Conservation (phyloP, 176 grass and related monocot genomes). For the Eragrostis curvula region DNA sequence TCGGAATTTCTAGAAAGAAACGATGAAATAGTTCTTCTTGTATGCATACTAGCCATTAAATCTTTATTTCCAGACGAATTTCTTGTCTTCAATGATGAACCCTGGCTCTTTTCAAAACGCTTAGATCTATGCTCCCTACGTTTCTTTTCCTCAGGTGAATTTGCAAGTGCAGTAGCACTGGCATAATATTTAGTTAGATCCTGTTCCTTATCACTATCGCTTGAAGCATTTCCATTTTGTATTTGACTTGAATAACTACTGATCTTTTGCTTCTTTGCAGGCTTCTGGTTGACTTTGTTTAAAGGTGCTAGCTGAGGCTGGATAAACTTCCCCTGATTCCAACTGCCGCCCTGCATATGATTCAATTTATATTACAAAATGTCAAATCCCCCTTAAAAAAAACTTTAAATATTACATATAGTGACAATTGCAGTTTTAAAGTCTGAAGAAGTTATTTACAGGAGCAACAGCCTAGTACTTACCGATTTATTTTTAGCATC, state of each 20-base stretch:
- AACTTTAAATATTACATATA: background rate
- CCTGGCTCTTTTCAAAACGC: slow-evolving; percentile 80
- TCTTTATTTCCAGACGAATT: slow-evolving; percentile 52
- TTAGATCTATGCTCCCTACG: slow-evolving; percentile 89
- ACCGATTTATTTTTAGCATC: slow-evolving; percentile 61
- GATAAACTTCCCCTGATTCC: slow-evolving; percentile 56
- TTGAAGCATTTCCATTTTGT: slow-evolving; percentile 72
- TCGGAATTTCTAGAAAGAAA: slow-evolving; percentile 59
- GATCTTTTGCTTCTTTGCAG: slow-evolving; percentile 67
- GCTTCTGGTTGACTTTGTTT: slow-evolving; percentile 57
- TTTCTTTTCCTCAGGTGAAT: slow-evolving; percentile 90
- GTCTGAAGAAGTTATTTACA: slow-evolving; percentile 1
- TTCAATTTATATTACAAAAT: slow-evolving; percentile 19
- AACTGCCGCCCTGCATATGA: slow-evolving; percentile 49
- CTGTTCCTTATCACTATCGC: slow-evolving; percentile 88
- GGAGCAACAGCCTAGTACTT: slow-evolving; percentile 37
- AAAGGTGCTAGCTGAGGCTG: slow-evolving; percentile 47
- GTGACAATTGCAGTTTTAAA: background rate
- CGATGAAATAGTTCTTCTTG: slow-evolving; percentile 66
- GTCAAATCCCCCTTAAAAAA: background rate
- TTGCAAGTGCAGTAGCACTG: slow-evolving; percentile 69
- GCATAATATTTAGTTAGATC: slow-evolving; percentile 81
- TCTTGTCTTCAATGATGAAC: slow-evolving; percentile 50
- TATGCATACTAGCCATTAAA: slow-evolving; percentile 45
- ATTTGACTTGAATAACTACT: slow-evolving; percentile 44